Base-by-base conservation (phyloP, 257 asterid species). In the Plantago ovata region DNA sequence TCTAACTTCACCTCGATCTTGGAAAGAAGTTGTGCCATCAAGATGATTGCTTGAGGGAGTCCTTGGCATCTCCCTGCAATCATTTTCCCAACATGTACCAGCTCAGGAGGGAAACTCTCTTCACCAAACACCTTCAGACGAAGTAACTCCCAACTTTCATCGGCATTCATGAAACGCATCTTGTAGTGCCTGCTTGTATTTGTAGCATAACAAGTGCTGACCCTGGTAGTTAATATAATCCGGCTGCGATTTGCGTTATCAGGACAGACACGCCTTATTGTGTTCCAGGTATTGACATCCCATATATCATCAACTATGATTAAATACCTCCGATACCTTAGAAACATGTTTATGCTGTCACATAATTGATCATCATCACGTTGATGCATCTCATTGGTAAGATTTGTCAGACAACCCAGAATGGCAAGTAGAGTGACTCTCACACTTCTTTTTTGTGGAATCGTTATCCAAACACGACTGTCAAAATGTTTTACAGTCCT, bases 321-420 rank as follows among this genome's bases (percentile, higher is more conserved):
- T 1, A 70, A 48, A 12, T 64, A 70, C 55, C 58, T 70, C 62
- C n/a, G n/a, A n/a, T n/a, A n/a, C n/a, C n/a, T n/a, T n/a, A n/a
- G n/a, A n/a, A n/a, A n/a, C n/a, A n/a, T n/a, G n/a, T n/a, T n/a
- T n/a, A n/a, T n/a, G n/a, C 43, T 43, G 3, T 58, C 48, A 1
- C 7, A n/a, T 3, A 70, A 60, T 22, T 69, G n/a, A n/a, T 15
- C 18, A 7, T n/a, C 5, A 8, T 16, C 21, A 16, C 9, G n/a
- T n/a, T n/a, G 3, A n/a, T 19, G 28, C 28, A 8, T 38, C 23
- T n/a, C 1, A 3, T 3, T 10, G 18, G 20, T 10, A n/a, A n/a
- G n/a, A n/a, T n/a, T n/a, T n/a, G n/a, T n/a, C n/a, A 16, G 20
- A 6, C 13, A 24, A 24, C 32, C 32, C 32, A 24, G 5, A 24